Conservation (phyloP, 2,329 filamentous ascomycete species). For the Scytalidium lignicola region DNA sequence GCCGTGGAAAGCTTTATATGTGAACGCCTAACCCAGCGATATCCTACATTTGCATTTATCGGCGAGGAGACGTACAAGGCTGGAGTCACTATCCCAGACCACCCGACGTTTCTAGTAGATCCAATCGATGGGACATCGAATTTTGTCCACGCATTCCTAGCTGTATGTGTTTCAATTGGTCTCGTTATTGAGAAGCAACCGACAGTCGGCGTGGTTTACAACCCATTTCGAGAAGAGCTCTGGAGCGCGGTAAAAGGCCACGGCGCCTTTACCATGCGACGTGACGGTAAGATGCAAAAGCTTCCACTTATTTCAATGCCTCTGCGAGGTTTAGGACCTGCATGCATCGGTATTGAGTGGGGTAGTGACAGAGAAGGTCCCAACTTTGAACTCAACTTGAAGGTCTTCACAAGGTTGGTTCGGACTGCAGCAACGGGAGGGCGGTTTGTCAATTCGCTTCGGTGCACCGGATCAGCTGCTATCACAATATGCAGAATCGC, state of each 20-base stretch:
- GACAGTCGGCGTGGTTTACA: slow-evolving; percentile 68
- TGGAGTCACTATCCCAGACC: slow-evolving; percentile 51
- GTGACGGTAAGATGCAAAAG: slow-evolving; percentile 31
- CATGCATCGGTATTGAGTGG: slow-evolving; percentile 71
- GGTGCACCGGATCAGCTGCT: slow-evolving; percentile 66
- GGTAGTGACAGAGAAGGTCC: slow-evolving; percentile 59
- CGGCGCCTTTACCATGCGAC: slow-evolving; percentile 49
- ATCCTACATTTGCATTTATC: slow-evolving; percentile 55
- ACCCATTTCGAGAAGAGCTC: slow-evolving; percentile 63
- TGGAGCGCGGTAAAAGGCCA: slow-evolving; percentile 61
- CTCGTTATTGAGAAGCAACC: slow-evolving; percentile 56
- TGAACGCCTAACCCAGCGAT: slow-evolving; percentile 41
- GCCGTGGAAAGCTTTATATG: slow-evolving; percentile 57
- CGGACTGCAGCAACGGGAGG: slow-evolving; percentile 55
- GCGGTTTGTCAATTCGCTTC: slow-evolving; percentile 67
- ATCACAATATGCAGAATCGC: slow-evolving; percentile 69
- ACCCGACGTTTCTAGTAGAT: slow-evolving; percentile 71
- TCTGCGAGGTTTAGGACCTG: slow-evolving; percentile 49
- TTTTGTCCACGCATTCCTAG: slow-evolving; percentile 69
- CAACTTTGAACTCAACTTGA: slow-evolving; percentile 64
- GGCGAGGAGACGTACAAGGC: slow-evolving; percentile 71
- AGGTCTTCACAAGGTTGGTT: slow-evolving; percentile 56
- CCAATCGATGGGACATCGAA: slow-evolving; percentile 77
- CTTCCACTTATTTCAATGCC: slow-evolving; percentile 47
- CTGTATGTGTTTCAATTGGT: slow-evolving; percentile 69